Evolutionary conservation across 257 asterid genomes (phyloP), one percentile per base, ranked within the genome.

Genomic region (Lycium barbarum): DNA sequence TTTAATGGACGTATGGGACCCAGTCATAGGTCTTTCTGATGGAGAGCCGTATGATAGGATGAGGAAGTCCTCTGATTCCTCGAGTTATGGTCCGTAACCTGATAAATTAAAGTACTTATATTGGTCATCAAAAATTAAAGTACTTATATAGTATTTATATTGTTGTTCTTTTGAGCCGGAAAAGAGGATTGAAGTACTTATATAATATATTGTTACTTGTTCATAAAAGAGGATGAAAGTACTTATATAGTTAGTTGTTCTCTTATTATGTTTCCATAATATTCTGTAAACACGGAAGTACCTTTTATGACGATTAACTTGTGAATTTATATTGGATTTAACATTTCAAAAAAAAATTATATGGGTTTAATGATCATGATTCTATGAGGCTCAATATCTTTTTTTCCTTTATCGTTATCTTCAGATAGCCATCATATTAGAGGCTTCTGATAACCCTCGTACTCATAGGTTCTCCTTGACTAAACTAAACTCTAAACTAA

Each of bases 181-280:
- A 43, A 62, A 26, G 57, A 43, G 79, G 79, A 71, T 71, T 71
- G 26, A 43, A 71, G 26, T 73, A 71, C 79, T 71, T 26, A 26
- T 26, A 26, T 26, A 26, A 26, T 73, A 6, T 13, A 47, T 73
- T 20, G 18, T 73, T 51, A 12, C 81, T 49, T 51, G 13, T 74
- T 74, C 81, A 35, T 20, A n/a, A 11, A 73, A 49, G 62, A 51
- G 62, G 47, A 76, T 51, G n/a, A 26, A 15, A 76, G 65, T 53
- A 74, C 62, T 74, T 76, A 33, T 53, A 26, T 76, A 26, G 82
- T 76, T 47, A 14, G 63, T 14, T 51, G 14, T 76, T 76, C 65
- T 26, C 63, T 76, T 76, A 49, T 74, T 74, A 49, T 74, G 61
- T 49, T 49, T 76, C 82, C 82, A 53, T 26, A 76, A 76, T 26